Evolutionary conservation across 148 eudicot genomes (phyloP).

Genomic region (Linanthus parryae): DNA sequence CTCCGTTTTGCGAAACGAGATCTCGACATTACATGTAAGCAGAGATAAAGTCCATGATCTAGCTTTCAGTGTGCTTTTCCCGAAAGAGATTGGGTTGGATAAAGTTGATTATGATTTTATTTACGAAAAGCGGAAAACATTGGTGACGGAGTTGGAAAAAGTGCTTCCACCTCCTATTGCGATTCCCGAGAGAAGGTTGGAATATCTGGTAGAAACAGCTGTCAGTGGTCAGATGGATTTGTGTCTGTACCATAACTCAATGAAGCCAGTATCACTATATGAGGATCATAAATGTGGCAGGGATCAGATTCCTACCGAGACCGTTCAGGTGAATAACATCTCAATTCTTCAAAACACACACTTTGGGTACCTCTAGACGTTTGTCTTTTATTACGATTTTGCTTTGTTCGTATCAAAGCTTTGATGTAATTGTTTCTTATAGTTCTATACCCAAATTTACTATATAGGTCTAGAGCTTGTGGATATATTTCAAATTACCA

Average conservation of each 20-base stretch:
- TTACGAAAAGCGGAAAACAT: conserved; percentile 30
- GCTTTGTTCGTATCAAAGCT: not conserved
- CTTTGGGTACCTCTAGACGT: too few relatives aligned
- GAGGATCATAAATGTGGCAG: conserved; percentile 70
- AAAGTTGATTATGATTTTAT: conserved; percentile 24
- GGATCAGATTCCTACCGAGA: conserved; percentile 72
- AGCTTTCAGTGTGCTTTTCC: conserved; percentile 47
- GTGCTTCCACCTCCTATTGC: conserved; percentile 68
- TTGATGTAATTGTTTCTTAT: not conserved
- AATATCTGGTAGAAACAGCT: conserved; percentile 68
- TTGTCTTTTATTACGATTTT: not conserved
- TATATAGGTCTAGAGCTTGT: not conserved
- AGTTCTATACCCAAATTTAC: not conserved
- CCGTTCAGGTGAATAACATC: conserved; percentile 57
- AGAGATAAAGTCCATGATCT: conserved; percentile 60
- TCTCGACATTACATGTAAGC: conserved; percentile 42
- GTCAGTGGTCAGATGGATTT: conserved; percentile 54
- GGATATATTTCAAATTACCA: not conserved
- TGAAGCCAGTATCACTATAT: conserved; percentile 44
- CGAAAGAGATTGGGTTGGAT: conserved; percentile 29
- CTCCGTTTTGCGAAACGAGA: conserved; percentile 45
- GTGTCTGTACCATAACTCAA: conserved; percentile 69
- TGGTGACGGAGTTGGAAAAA: conserved; percentile 52
- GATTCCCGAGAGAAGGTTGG: conserved; percentile 80
- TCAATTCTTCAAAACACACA: too few relatives aligned